Evolutionary conservation across 495 filamentous ascomycete genomes (phyloP).

Genomic region (Penicillium ucsense): DNA sequence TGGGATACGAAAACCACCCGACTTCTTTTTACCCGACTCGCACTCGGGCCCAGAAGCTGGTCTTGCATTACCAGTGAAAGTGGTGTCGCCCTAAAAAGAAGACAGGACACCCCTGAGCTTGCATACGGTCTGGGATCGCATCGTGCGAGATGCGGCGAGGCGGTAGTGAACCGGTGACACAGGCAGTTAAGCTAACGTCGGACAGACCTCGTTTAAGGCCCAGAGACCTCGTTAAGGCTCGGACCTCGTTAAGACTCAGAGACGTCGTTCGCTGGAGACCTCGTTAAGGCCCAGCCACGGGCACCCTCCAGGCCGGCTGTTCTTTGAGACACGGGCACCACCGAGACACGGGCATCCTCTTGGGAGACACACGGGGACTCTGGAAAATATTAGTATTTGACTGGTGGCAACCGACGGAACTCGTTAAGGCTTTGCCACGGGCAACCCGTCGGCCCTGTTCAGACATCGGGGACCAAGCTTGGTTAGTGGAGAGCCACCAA

Average conservation of each 20-base stretch:
- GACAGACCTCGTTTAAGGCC: slow-evolving; percentile 11
- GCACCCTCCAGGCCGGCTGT: slow-evolving; percentile 1
- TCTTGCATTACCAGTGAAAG: slow-evolving; percentile 7
- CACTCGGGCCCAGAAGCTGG: background rate
- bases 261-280: slow-evolving; percentile 2
- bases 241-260: slow-evolving; percentile 7
- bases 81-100: slow-evolving; percentile 11
- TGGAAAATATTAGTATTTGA: slow-evolving; percentile 7
- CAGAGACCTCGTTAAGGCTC: slow-evolving; percentile 10
- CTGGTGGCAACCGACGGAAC: slow-evolving; percentile 5
- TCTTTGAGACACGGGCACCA: slow-evolving; percentile 5
- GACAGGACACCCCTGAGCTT: slow-evolving; percentile 13
- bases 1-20: background rate
- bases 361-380: slow-evolving; percentile 6
- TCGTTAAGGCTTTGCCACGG: slow-evolving; percentile 9
- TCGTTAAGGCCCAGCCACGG: slow-evolving; percentile 11
- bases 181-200: slow-evolving; percentile 10
- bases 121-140: slow-evolving; percentile 13
- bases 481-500: slow-evolving; percentile 9
- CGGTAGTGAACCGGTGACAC: slow-evolving; percentile 8
- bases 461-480: slow-evolving; percentile 8
- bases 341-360: slow-evolving; percentile 8
- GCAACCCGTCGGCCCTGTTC: slow-evolving; percentile 2
- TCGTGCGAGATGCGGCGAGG: slow-evolving; percentile 12
- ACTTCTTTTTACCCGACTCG: background rate